These are phyloP conservation scores for Diplodia mutila DNA, from an alignment of 2,329 filamentous ascomycete genomes.

Conservation along the genomic window DNA sequence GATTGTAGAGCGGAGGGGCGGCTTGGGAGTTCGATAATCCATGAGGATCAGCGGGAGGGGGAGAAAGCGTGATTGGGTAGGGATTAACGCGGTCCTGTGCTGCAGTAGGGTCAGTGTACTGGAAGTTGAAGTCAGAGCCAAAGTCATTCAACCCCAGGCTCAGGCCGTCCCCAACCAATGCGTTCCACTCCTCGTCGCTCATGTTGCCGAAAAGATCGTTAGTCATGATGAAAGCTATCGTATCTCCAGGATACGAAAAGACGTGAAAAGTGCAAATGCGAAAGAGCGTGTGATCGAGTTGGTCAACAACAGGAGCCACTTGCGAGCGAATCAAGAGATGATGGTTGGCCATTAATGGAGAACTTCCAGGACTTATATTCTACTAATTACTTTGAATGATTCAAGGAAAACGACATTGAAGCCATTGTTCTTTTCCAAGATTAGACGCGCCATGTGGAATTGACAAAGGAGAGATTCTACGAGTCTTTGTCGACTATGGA, in stretches of 20 bases:
- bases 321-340: neutral
- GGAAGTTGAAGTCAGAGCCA: neutral
- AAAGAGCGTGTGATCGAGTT: neutral
- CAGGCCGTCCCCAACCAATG: neutral
- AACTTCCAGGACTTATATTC: conserved; percentile 8
- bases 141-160: neutral
- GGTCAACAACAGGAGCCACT: conserved; percentile 12
- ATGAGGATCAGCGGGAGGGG: neutral
- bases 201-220: neutral
- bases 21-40: too few relatives aligned
- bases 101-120: neutral
- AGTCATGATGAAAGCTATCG: neutral
- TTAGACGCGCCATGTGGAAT: conserved; percentile 9
- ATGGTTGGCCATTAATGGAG: neutral
- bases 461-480: neutral
- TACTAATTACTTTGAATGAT: neutral
- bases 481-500: neutral
- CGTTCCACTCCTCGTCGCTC: neutral
- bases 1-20: too few relatives aligned
- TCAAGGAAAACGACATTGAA: neutral
- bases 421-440: neutral
- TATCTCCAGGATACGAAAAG: conserved; percentile 8
- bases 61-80: too few relatives aligned
- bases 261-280: neutral
- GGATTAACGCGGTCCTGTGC: neutral